Evolutionary conservation across 2,329 filamentous ascomycete species (phyloP).

Genomic region (Nigrospora sphaerica): DNA sequence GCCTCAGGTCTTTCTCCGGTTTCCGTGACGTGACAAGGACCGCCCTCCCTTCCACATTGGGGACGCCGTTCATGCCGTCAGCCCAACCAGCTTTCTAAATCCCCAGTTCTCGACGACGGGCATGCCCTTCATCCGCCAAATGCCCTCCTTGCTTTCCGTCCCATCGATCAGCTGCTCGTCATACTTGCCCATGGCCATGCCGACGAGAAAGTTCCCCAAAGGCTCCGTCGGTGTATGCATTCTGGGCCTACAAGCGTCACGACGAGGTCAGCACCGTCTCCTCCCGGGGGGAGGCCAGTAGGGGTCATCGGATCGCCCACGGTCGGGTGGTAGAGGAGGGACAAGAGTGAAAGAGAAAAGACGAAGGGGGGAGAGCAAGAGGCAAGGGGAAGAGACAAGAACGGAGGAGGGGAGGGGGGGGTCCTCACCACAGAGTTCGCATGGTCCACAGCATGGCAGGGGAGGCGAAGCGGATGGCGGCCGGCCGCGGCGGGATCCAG

Average conservation of each 20-base stretch:
- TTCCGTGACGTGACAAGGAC: too few species aligned
- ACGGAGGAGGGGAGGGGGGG: too few species aligned
- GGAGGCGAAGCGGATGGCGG: conserved; percentile 5
- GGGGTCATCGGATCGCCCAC: too few species aligned
- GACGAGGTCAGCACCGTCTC: too few species aligned
- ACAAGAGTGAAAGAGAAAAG: too few species aligned
- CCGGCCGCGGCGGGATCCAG: conserved; percentile 28
- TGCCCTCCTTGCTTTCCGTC: conserved; percentile 5
- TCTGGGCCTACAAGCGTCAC: background rate
- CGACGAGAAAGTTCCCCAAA: conserved; percentile 35
- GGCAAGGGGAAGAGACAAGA: background rate
- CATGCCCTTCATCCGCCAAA: conserved; percentile 19
- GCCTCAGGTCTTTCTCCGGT: too few species aligned
- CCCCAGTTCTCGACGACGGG: conserved; percentile 21
- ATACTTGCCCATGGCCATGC: conserved; percentile 36
- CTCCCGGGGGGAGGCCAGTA: too few species aligned
- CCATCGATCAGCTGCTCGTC: conserved; percentile 12
- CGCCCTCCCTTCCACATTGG: too few species aligned
- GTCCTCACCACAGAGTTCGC: background rate
- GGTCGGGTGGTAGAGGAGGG: too few species aligned
- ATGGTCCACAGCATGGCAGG: conserved; percentile 18
- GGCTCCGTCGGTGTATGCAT: conserved; percentile 33
- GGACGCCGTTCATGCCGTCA: background rate
- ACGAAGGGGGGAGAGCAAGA: too few species aligned
- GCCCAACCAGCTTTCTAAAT: conserved; percentile 14